Base-by-base conservation (phyloP, 306 rosid genomes). In the Lathyrus aphaca region DNA sequence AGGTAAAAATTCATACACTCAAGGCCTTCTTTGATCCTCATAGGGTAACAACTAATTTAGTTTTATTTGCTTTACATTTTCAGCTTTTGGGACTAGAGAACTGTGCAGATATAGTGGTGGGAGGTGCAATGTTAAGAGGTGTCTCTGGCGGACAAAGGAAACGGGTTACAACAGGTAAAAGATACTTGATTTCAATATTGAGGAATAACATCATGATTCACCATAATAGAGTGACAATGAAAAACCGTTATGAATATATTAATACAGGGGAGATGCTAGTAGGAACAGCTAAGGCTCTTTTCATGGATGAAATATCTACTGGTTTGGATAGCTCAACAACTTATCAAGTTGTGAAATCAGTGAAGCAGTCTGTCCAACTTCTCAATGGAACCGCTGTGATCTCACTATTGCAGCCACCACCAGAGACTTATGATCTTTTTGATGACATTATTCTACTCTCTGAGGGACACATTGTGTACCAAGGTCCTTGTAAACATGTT, bases 251-350 rank as follows among this genome's bases (percentile, higher is more conserved):
- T 25, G 61, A 55, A 55, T 25, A 1, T 55, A 6, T 55, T 5
- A 25, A 25, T 55, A 55, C 61, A 56, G 63, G 63, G 63, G 63
- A 56, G 63, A 56, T 56, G 63, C 12, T 56, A 11, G 63, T 56
- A 14, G 63, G 88, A 68, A 85, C 88, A 13, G 79, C 79, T 25
- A 81, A 82, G 35, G 88, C 83, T 40, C 60, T 84, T 1, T 73
- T 84, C 61, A 84, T 84, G 88, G 88, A 84, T 69, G 85, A 84
- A 60, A 84, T 84, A 72, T 84, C 86, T 0, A 84, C 82, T 32
- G 88, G 88, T 15, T 74, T 84, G 70, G 88, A 84, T 68, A 81
- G 88, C 66, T 81, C 86, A 23, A 84, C 88, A 27, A 84, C 88
- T 10, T 84, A 35, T 55, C 86, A 84, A 51, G 79, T 84, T 48